Conservation (phyloP, 2,329 filamentous ascomycete species). For the Arachnomyces sp. region DNA sequence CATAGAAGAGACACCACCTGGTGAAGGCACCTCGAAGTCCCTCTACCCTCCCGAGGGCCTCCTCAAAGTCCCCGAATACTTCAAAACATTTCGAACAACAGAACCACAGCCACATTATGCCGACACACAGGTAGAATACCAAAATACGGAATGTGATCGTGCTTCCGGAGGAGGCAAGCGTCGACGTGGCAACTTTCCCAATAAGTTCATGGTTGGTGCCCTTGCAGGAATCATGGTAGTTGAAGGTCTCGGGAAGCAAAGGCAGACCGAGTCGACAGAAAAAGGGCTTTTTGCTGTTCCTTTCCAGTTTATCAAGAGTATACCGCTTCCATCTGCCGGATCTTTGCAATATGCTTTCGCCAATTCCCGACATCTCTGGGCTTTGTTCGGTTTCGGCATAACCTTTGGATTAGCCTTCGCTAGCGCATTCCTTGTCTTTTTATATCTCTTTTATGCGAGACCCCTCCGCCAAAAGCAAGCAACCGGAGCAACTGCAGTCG, state of each 20-base stretch:
- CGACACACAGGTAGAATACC: constrained; percentile 25
- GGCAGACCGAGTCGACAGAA: constrained; percentile 52
- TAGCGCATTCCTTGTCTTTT: constrained; percentile 50
- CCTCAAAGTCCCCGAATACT: constrained; percentile 37
- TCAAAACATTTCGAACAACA: constrained; percentile 34
- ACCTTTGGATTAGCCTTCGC: constrained; percentile 45
- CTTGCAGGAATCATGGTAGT: constrained; percentile 87
- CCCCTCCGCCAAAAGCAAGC: constrained; percentile 44
- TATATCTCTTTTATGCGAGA: constrained; percentile 51
- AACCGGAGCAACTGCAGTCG: no score
- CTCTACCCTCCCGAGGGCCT: constrained; percentile 34
- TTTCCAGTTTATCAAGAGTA: constrained; percentile 39
- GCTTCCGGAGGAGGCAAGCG: constrained; percentile 34
- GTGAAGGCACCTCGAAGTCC: constrained; percentile 23
- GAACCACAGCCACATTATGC: constrained; percentile 28
- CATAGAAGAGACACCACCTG: constrained; percentile 25
- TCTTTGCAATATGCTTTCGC: constrained; percentile 20
- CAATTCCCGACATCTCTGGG: constrained; percentile 32
- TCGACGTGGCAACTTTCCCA: constrained; percentile 45
- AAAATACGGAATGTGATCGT: constrained; percentile 23
- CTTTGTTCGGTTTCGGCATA: constrained; percentile 40
- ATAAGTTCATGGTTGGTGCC: constrained; percentile 86
- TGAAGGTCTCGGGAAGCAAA: constrained; percentile 68
- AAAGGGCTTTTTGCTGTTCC: constrained; percentile 63
- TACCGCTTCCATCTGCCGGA: constrained; percentile 1